Evolutionary conservation across 2,329 filamentous ascomycete species (phyloP).

Genomic region (Epichloe aotearoae): DNA sequence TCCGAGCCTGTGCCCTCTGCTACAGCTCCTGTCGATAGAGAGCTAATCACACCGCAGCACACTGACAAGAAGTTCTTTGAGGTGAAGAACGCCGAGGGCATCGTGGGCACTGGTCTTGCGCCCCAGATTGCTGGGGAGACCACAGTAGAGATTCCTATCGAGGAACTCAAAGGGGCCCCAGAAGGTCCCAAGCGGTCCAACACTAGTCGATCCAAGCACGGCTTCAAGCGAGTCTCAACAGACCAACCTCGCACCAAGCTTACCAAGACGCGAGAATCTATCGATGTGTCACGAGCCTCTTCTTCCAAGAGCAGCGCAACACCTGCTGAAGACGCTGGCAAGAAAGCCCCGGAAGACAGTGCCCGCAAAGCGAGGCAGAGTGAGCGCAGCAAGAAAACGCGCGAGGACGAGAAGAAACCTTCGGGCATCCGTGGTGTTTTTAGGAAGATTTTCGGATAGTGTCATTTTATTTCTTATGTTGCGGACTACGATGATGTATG

Average conservation of each 20-base stretch:
- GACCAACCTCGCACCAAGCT: slow-evolving; percentile 15
- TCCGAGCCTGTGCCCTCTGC: slow-evolving; percentile 18
- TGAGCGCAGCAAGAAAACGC: slow-evolving; percentile 21
- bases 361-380: slow-evolving; percentile 22
- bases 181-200: slow-evolving; percentile 19
- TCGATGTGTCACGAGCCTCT: background rate
- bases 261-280: slow-evolving; percentile 11
- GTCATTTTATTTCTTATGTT: background rate
- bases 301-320: slow-evolving; percentile 2
- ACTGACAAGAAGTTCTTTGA: slow-evolving; percentile 30
- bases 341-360: slow-evolving; percentile 16
- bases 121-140: slow-evolving; percentile 13
- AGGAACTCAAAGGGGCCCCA: slow-evolving; percentile 5
- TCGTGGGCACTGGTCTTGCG: slow-evolving; percentile 13
- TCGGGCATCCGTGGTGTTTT: slow-evolving; percentile 22
- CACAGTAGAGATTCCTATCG: slow-evolving; percentile 1
- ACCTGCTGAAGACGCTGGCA: slow-evolving; percentile 2
- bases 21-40: slow-evolving; percentile 12
- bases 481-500: slow-evolving; percentile 6
- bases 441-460: slow-evolving; percentile 21
- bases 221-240: slow-evolving; percentile 15
- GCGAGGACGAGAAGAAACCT: slow-evolving; percentile 16
- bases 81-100: slow-evolving; percentile 24
- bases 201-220: slow-evolving; percentile 14
- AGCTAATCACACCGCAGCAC: slow-evolving; percentile 7